Conservation (phyloP, 768 basidiomycete genomes). For the Lactarius sp. region DNA sequence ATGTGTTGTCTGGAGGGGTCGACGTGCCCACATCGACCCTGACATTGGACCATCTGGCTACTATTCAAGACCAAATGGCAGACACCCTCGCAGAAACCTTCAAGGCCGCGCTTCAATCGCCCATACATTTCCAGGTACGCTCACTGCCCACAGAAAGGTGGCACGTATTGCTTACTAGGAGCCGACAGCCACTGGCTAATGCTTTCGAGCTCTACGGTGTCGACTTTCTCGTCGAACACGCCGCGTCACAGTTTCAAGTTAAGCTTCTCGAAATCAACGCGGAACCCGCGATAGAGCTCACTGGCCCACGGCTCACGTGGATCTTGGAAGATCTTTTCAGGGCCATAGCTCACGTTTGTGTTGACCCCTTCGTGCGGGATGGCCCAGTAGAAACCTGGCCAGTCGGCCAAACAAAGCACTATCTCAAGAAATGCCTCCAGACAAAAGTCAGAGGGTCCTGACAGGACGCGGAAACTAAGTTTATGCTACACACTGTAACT, state of each 20-base stretch:
- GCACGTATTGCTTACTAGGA: not conserved
- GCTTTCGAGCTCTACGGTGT: slow-evolving; percentile 93
- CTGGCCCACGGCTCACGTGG: slow-evolving; percentile 76
- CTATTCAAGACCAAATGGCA: slow-evolving; percentile 58
- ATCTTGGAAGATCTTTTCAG: slow-evolving; percentile 78
- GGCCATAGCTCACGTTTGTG: slow-evolving; percentile 59
- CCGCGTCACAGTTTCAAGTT: slow-evolving; percentile 39
- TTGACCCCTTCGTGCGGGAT: slow-evolving; percentile 57
- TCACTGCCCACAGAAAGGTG: not conserved
- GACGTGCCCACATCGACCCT: slow-evolving; percentile 25
- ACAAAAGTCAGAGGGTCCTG: slow-evolving; percentile 39
- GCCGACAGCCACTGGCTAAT: slow-evolving; percentile 69
- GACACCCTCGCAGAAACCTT: slow-evolving; percentile 74
- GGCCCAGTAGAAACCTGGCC: slow-evolving; percentile 36
- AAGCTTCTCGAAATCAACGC: slow-evolving; percentile 89
- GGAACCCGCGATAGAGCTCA: slow-evolving; percentile 93
- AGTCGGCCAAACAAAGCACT: slow-evolving; percentile 47
- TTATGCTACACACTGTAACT: slow-evolving; percentile 11
- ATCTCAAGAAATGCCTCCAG: slow-evolving; percentile 67
- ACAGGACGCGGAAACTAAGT: slow-evolving; percentile 2
- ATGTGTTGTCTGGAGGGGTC: slow-evolving; percentile 39
- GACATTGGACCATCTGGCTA: slow-evolving; percentile 38
- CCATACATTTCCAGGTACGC: slow-evolving; percentile 78
- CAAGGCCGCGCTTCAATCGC: slow-evolving; percentile 76
- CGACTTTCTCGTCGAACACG: slow-evolving; percentile 77